Evolutionary conservation across 257 asterid species (phyloP), one percentile per base, ranked within the genome.

Genomic region (Nicotiana otophora): DNA sequence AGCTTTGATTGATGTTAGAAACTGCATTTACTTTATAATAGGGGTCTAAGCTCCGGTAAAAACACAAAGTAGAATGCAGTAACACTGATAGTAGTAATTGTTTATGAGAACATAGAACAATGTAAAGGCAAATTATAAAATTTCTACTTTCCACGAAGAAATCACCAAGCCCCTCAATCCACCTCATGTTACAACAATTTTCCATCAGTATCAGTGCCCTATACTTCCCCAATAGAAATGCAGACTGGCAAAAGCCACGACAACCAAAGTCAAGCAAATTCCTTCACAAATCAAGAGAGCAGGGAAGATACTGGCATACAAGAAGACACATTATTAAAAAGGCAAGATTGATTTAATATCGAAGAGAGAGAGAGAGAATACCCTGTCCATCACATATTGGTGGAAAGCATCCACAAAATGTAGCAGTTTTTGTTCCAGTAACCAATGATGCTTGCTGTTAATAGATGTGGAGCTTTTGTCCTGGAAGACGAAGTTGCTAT

Each of bases 351-450:
- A 23, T 51, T 68, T 28, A 46, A 60, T 14, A 54, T n/a, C 30
- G 48, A 26, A 78, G 82, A 80, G 84, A 64, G 57, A 81, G 67
- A 84, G 82, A 54, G 64, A 69, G 82, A 81, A 84, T 91, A 95
- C 98, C 87, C 99, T 90, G 90, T 96, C 99, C 99, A 96, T 96
- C 84, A 94, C 98, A 84, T 94, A 96, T 84, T 96, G 98, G 89
- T 96, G 98, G 89, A 96, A 96, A 67, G 98, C 99, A 88, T 96
- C 97, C 84, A 96, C 98, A 84, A 96, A 96, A 90, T 96, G 98
- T 82, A 96, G 97, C 83, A 96, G 89, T 83, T 96, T 94, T 85
- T 96, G 98, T 88, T 92, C 97, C 31, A 96, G 92, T 87, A 96
- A 90, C 98, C 97, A 93, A 89, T 91, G 97, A 84, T 92, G 97